Evolutionary conservation across 1,139 yeast species (phyloP).

Genomic region (Kazachstania sp.): DNA sequence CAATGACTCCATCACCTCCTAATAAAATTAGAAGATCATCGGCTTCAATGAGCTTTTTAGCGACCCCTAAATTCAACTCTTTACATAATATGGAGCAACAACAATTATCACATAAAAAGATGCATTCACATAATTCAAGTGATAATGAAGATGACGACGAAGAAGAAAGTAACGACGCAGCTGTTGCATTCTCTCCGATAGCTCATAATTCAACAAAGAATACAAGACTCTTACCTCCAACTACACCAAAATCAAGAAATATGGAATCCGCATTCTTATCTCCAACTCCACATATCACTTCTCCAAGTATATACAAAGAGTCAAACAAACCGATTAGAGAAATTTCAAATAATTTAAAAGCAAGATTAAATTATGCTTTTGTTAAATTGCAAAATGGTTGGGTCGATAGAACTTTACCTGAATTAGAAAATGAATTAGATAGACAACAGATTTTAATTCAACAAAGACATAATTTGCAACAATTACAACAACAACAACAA

Average conservation of each 20-base stretch:
- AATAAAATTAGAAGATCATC: slow-evolving; percentile 15
- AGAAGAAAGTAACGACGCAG: not conserved
- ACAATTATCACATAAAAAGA: not conserved
- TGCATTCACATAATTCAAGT: not conserved
- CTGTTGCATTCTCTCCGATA: slow-evolving; percentile 1
- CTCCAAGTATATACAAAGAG: slow-evolving; percentile 28
- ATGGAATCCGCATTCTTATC: slow-evolving; percentile 24
- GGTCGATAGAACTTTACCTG: slow-evolving; percentile 34
- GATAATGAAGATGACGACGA: not conserved
- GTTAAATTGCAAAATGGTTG: slow-evolving; percentile 39
- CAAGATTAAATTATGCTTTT: slow-evolving; percentile 40
- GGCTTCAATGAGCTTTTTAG: slow-evolving; percentile 18
- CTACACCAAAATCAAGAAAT: slow-evolving; percentile 32
- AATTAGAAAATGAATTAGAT: slow-evolving; percentile 28
- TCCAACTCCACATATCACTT: slow-evolving; percentile 34
- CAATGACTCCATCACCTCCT: slow-evolving; percentile 12
- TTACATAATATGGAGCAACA: not conserved
- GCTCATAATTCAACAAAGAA: slow-evolving; percentile 5
- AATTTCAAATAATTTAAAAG: slow-evolving; percentile 36
- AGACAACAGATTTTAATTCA: slow-evolving; percentile 11
- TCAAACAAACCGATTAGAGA: slow-evolving; percentile 34
- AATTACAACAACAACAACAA: not conserved
- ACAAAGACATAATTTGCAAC: slow-evolving; percentile 2
- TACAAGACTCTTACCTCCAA: slow-evolving; percentile 27
- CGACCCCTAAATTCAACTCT: slow-evolving; percentile 17